Percentiles rank a stretch among this genome's conserved stretches.
These are phyloP conservation scores for Cadophora sp. DNA, from an alignment of 2,329 filamentous ascomycete genomes.

Conservation along the genomic window DNA sequence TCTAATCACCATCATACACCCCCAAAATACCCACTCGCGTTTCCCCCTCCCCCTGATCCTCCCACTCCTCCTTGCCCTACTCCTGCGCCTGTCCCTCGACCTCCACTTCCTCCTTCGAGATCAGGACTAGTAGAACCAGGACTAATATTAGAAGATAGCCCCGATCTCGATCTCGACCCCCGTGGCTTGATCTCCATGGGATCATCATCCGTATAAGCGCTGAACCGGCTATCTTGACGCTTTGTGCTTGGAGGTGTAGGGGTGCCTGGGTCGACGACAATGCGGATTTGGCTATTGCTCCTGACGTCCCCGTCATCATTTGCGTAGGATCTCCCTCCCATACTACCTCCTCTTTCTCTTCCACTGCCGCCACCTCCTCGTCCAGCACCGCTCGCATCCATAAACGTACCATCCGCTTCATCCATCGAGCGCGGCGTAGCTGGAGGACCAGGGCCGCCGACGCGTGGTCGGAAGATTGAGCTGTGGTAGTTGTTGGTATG, in stretches of 20 bases:
- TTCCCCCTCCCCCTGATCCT: neutral
- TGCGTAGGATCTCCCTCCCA: no score
- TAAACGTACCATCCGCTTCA: neutral
- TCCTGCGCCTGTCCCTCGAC: no score
- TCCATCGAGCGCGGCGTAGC: slow-evolving; percentile 31
- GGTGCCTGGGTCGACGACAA: slow-evolving; percentile 29
- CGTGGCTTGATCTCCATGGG: slow-evolving; percentile 26
- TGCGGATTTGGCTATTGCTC: slow-evolving; percentile 26
- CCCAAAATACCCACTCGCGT: neutral
- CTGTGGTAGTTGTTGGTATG: slow-evolving; percentile 21
- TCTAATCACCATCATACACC: neutral
- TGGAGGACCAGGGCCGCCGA: neutral
- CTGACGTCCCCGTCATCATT: slow-evolving; percentile 8
- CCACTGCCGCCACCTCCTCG: no score
- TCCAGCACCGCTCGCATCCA: slow-evolving; percentile 21
- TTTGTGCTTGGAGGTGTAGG: neutral
- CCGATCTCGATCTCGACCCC: slow-evolving; percentile 20
- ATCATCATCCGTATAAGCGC: slow-evolving; percentile 30
- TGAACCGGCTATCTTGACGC: slow-evolving; percentile 14
- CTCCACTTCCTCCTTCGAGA: neutral
- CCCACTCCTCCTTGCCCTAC: neutral
- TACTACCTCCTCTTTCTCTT: neutral
- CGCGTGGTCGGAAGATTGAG: slow-evolving; percentile 38
- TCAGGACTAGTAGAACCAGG: slow-evolving; percentile 11
- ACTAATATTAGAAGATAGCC: slow-evolving; percentile 25